phyloP scores from a whole-genome alignment of 148 eudicot genomes.

The Rhododendron griersonianum region DNA sequence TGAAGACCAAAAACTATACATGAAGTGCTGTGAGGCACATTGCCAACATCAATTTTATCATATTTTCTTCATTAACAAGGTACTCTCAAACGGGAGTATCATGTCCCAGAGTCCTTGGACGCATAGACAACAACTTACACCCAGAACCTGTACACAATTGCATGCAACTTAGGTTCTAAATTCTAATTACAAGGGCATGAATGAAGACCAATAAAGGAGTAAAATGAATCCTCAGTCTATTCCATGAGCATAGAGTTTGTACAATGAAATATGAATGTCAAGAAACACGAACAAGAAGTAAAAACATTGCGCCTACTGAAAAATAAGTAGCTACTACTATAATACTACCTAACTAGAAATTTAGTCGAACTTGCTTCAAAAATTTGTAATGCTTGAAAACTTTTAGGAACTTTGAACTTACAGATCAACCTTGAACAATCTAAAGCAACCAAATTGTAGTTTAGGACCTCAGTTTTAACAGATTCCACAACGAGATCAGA shows the following conservation, averaged over 20 bases:
- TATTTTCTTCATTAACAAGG: neutral
- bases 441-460: neutral
- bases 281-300: neutral
- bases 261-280: neutral
- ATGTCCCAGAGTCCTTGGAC: neutral
- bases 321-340: neutral
- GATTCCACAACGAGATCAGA: neutral
- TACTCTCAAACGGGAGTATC: neutral
- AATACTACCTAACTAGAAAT: neutral
- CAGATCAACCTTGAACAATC: neutral
- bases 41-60: neutral
- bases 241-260: neutral
- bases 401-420: neutral
- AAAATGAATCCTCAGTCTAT: neutral
- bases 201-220: neutral
- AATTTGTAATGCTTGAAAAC: neutral
- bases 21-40: neutral
- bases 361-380: neutral
- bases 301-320: neutral
- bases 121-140: neutral
- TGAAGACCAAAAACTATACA: neutral
- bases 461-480: neutral
- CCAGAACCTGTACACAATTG: neutral
- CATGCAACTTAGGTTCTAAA: neutral
- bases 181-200: neutral